Percentiles rank a stretch among this genome's conserved stretches.
phyloP scores from a whole-genome alignment of 495 filamentous ascomycete species.

The Aspergillus indologenus region DNA sequence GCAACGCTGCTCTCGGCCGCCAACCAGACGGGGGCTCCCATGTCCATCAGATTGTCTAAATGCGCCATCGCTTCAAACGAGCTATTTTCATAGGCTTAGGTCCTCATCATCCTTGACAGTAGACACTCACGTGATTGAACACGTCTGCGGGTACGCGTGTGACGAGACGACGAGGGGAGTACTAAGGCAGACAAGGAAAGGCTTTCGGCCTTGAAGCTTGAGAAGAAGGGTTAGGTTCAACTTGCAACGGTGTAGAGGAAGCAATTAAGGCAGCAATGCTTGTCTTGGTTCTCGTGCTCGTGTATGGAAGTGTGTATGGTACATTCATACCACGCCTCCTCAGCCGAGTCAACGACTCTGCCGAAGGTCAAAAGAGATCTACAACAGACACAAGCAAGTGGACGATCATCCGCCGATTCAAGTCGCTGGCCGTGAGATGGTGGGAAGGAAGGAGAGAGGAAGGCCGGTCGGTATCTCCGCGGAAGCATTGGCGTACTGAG shows the following conservation, averaged over 20 bases:
- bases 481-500: slow-evolving; percentile 4
- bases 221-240: not conserved
- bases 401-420: slow-evolving; percentile 16
- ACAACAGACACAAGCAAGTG: slow-evolving; percentile 14
- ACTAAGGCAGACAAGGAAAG: slow-evolving; percentile 3
- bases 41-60: not conserved
- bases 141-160: slow-evolving; percentile 21
- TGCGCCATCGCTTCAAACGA: slow-evolving; percentile 1
- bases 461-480: slow-evolving; percentile 17
- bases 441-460: slow-evolving; percentile 6
- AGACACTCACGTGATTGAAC: slow-evolving; percentile 21
- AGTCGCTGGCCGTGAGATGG: slow-evolving; percentile 1
- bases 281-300: not conserved
- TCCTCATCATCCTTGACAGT: not conserved
- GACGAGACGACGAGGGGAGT: slow-evolving; percentile 7
- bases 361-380: slow-evolving; percentile 10
- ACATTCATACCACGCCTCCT: not conserved
- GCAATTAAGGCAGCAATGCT: not conserved
- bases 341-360: not conserved
- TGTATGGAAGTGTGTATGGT: not conserved
- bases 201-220: not conserved
- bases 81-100: not conserved
- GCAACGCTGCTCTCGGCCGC: not conserved
- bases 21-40: not conserved
- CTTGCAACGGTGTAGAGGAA: not conserved